Evolutionary conservation across 305 asterid species (phyloP).

Genomic region (Rubia peregrina): DNA sequence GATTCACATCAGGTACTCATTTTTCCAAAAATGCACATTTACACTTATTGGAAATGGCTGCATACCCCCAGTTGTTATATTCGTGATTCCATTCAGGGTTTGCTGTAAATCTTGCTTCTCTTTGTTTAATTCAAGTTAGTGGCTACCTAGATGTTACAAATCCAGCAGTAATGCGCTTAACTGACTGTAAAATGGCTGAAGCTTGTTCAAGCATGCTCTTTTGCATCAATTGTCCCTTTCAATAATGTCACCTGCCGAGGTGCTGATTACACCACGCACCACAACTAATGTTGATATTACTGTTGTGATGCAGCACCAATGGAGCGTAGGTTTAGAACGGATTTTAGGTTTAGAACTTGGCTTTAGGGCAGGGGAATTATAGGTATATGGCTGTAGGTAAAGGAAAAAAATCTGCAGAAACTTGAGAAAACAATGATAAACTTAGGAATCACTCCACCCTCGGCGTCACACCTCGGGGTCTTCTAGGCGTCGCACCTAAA

Average conservation of each 20-base stretch:
- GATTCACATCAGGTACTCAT: not conserved
- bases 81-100: no score
- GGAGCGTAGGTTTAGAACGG: no score
- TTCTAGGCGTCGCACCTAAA: no score
- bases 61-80: not conserved
- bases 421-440: no score
- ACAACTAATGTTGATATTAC: not conserved
- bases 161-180: not conserved
- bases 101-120: not conserved
- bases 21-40: not conserved
- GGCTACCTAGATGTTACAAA: not conserved
- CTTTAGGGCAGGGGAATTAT: no score
- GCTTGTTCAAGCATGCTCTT: not conserved
- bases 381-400: no score
- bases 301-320: no score
- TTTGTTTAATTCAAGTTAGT: not conserved
- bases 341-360: no score
- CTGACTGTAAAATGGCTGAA: not conserved
- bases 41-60: not conserved
- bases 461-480: no score
- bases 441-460: no score
- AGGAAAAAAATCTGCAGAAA: no score
- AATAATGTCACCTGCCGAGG: not conserved
- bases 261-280: not conserved
- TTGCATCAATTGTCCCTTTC: not conserved